Percentiles rank a stretch among this genome's conserved stretches.
Conservation (phyloP, 345 rosid genomes). For the Rhodamnia argentea region DNA sequence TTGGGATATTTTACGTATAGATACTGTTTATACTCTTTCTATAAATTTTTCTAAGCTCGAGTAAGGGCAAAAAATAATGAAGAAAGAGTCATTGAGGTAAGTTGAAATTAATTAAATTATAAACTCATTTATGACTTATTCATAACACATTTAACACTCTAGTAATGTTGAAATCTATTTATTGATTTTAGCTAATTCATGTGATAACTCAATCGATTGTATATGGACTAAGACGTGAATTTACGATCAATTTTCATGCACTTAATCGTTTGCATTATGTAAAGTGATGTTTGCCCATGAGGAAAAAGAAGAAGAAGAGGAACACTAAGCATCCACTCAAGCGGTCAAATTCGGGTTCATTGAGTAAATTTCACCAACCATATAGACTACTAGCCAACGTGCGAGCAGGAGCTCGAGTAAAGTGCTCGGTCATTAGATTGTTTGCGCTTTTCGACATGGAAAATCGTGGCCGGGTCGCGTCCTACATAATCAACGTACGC, state of each 20-base stretch:
- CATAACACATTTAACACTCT: too few relatives aligned
- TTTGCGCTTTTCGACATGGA: neutral
- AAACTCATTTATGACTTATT: too few relatives aligned
- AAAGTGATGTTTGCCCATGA: neutral
- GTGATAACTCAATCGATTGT: too few relatives aligned
- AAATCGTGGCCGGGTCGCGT: neutral
- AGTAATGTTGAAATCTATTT: too few relatives aligned
- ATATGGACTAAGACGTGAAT: too few relatives aligned
- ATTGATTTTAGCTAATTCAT: too few relatives aligned
- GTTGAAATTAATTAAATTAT: too few relatives aligned
- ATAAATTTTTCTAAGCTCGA: neutral
- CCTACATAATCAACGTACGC: neutral
- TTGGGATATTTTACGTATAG: neutral
- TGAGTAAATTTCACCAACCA: neutral
- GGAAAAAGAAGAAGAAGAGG: too few relatives aligned
- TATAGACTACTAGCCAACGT: accelerated
- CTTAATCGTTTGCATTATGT: too few relatives aligned
- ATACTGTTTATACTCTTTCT: neutral
- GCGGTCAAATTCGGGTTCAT: accelerated
- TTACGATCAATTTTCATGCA: too few relatives aligned
- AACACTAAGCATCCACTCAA: accelerated
- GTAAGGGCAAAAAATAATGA: too few relatives aligned
- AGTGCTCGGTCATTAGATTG: accelerated
- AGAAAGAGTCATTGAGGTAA: too few relatives aligned
- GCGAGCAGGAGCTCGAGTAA: accelerated